Evolutionary conservation across 2,329 filamentous ascomycete genomes (phyloP).

Genomic region (Colletotrichum incanum): DNA sequence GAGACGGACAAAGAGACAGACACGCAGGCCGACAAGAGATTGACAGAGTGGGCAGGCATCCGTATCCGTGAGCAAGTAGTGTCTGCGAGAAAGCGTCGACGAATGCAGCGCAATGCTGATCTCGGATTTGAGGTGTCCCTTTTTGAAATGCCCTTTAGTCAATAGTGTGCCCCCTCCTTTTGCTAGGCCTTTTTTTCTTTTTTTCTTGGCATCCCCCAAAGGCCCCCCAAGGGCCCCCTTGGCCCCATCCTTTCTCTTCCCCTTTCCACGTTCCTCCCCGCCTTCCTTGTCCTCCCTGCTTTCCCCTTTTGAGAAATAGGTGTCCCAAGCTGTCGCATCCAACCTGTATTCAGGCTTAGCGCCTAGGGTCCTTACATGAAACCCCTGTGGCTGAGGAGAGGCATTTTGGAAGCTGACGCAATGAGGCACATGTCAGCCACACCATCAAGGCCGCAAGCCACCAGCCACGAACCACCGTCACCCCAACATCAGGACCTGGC

Average conservation of each 20-base stretch:
- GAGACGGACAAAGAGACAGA: conserved; percentile 8
- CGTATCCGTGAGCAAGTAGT: conserved; percentile 25
- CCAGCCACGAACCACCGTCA: background rate
- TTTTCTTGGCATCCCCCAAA: conserved; percentile 18
- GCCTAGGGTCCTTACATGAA: conserved; percentile 41
- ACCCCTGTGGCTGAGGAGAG: conserved; percentile 28
- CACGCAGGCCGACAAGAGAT: conserved; percentile 16
- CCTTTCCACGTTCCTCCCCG: conserved; percentile 41
- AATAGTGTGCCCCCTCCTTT: conserved; percentile 7
- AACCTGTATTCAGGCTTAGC: conserved; percentile 41
- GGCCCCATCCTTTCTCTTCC: conserved; percentile 25
- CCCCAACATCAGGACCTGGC: conserved; percentile 13
- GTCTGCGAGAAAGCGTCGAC: conserved; percentile 35
- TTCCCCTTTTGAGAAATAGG: conserved; percentile 32
- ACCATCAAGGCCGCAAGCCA: conserved; percentile 42
- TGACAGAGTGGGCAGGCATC: conserved; percentile 5
- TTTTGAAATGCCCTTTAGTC: background rate
- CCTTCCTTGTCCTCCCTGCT: conserved; percentile 28
- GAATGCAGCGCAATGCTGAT: conserved; percentile 26
- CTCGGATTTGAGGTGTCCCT: background rate
- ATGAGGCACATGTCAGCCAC: conserved; percentile 32
- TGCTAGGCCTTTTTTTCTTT: background rate
- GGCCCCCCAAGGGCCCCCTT: conserved; percentile 21
- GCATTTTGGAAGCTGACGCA: conserved; percentile 10
- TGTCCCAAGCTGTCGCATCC: conserved; percentile 34